Evolutionary conservation across 345 rosid genomes (phyloP), one percentile per base, ranked within the genome.

Genomic region (Hibiscus syriacus): DNA sequence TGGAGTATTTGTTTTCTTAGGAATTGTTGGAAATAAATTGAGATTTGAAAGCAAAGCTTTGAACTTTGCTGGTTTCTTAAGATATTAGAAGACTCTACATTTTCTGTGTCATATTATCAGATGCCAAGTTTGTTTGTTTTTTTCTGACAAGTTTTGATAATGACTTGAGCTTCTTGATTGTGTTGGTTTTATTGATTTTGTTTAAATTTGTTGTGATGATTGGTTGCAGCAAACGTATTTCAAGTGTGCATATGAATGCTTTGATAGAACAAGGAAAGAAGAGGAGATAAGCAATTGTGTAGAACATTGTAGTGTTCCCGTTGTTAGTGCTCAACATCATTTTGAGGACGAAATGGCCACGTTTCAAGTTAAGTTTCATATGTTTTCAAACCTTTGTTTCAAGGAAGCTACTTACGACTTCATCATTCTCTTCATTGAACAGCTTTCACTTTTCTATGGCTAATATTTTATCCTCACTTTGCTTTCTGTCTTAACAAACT

Each of bases 241-340:
- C 92, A 92, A 84, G 57, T 92, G 96, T 73, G 98, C 96, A 2
- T 81, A 87, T 16, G 92, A 85, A 66, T 92, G 98, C 90, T 90
- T 90, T 71, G 98, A 92, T 77, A 77, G 92, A 77, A 82, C 80
- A 49, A 78, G 88, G 68, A 85, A 74, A 58, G 90, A 90, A 73
- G 92, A 92, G 56, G 97, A 90, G 72, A 86, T 92, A 38, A 79
- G 87, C 74, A 78, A 70, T 73, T 92, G 97, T 34, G 97, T 85
- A 2, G 96, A 92, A 58, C 16, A 84, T 69, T 92, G 98, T 66
- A 88, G 90, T 54, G 58, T 82, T 49, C 96, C 94, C 0, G 90
- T 92, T 72, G 80, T 87, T 57, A 73, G 76, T 52, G 85, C 98
- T 65, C 97, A 90, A 64, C 90, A 84, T 7, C 85, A 78, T 49